Percentiles rank a stretch among this genome's conserved stretches.
phyloP scores from a whole-genome alignment of 2,329 filamentous ascomycete species.

The Cladosporium austrohemisphaericum region DNA sequence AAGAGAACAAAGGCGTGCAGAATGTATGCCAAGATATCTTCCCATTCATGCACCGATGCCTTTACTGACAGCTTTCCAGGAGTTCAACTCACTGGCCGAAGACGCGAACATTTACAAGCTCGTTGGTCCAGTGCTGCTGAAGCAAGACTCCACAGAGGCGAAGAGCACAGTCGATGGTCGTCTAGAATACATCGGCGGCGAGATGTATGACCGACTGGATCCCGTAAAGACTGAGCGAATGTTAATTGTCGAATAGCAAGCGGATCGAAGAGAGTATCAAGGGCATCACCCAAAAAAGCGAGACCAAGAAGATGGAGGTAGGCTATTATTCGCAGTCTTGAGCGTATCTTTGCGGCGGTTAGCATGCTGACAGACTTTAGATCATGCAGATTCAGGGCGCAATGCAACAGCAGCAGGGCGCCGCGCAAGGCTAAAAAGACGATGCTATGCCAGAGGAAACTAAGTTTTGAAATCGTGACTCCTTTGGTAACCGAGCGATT shows the following conservation, averaged over 20 bases:
- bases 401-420: conserved; percentile 31
- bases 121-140: conserved; percentile 84
- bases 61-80: conserved; percentile 46
- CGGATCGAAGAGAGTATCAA: conserved; percentile 64
- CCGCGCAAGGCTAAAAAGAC: neutral
- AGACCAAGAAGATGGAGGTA: conserved; percentile 63
- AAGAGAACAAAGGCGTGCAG: conserved; percentile 86
- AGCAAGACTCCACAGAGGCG: conserved; percentile 90
- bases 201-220: conserved; percentile 64
- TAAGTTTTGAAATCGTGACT: too few relatives aligned
- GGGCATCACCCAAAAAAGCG: conserved; percentile 60
- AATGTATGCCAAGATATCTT: conserved; percentile 52
- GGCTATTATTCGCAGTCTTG: conserved; percentile 22
- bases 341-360: too few relatives aligned
- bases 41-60: neutral
- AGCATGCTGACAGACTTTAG: conserved; percentile 26
- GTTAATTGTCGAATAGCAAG: conserved; percentile 45
- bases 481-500: too few relatives aligned
- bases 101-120: conserved; percentile 94
- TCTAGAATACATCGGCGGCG: conserved; percentile 86
- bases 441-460: too few relatives aligned
- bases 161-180: conserved; percentile 86
- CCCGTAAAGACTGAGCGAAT: neutral
- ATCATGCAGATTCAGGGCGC: conserved; percentile 44
- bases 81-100: conserved; percentile 75